Conservation (phyloP, 345 rosid genomes). For the Lenwebbia sp. region DNA sequence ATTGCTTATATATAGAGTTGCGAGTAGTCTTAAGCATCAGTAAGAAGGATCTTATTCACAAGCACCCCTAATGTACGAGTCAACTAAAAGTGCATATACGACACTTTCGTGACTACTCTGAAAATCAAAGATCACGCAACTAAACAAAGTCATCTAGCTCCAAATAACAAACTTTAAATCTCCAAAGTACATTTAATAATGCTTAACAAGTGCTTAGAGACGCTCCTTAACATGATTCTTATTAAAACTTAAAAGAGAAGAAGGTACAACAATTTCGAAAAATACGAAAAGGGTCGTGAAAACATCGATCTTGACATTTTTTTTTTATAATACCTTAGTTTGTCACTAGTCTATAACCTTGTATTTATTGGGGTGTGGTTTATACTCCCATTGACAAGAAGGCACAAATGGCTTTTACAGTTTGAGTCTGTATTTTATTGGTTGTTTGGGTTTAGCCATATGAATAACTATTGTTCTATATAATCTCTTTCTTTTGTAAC, state of each 20-base stretch:
- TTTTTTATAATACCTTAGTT: not conserved
- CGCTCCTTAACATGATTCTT: not conserved
- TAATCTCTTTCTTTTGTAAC: too few species aligned
- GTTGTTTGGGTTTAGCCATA: too few species aligned
- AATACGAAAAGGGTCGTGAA: not conserved
- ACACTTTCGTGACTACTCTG: not conserved
- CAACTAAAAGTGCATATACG: not conserved
- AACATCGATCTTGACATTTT: not conserved
- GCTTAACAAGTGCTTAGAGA: not conserved
- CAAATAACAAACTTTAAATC: too few species aligned
- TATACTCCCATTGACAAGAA: too few species aligned
- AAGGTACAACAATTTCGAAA: not conserved
- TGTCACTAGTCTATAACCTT: too few species aligned
- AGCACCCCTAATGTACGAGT: not conserved
- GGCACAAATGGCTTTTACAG: too few species aligned
- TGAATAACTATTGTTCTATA: too few species aligned
- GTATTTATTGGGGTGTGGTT: too few species aligned
- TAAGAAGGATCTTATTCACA: not conserved
- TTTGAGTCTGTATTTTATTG: too few species aligned
- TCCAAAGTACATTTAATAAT: too few species aligned
- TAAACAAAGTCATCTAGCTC: too few species aligned
- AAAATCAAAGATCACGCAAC: too few species aligned
- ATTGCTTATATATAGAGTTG: not conserved
- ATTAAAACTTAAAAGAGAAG: not conserved
- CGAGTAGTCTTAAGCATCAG: not conserved